Evolutionary conservation across 2,329 filamentous ascomycete genomes (phyloP).

Genomic region (Aotearoamyces nothofagi): DNA sequence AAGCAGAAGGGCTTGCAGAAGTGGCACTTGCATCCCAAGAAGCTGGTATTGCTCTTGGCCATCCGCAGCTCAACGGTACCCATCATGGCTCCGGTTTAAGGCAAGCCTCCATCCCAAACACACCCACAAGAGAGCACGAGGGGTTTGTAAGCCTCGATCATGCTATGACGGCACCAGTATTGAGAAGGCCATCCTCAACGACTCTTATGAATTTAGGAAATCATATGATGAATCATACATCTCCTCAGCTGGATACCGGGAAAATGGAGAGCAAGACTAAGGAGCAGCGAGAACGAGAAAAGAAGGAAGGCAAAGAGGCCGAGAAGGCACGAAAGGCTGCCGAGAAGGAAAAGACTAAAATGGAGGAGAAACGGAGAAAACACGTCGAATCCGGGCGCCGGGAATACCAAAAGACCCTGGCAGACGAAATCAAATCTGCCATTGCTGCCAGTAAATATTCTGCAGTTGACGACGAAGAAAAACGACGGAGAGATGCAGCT

Average conservation of each 20-base stretch:
- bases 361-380: constrained; percentile 25
- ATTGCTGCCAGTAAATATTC: constrained; percentile 37
- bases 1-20: constrained; percentile 53
- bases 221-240: no score
- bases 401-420: constrained; percentile 28
- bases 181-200: no score
- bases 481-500: constrained; percentile 36
- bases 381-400: constrained; percentile 17
- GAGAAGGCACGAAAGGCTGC: constrained; percentile 25
- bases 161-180: constrained; percentile 44
- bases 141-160: constrained; percentile 47
- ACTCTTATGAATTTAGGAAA: no score
- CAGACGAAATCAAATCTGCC: constrained; percentile 43
- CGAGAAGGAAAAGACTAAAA: constrained; percentile 25
- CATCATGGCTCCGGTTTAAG: constrained; percentile 27
- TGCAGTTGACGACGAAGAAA: constrained; percentile 40
- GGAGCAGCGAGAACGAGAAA: constrained; percentile 49
- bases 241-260: no score
- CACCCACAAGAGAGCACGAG: constrained; percentile 32
- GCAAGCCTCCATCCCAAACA: constrained; percentile 32
- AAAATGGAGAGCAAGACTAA: constrained; percentile 26
- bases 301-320: constrained; percentile 47
- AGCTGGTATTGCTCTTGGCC: constrained; percentile 37
- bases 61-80: constrained; percentile 25
- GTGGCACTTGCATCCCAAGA: constrained; percentile 42